Evolutionary conservation across 2,329 filamentous ascomycete genomes (phyloP).

Genomic region (Drechslera avenae): DNA sequence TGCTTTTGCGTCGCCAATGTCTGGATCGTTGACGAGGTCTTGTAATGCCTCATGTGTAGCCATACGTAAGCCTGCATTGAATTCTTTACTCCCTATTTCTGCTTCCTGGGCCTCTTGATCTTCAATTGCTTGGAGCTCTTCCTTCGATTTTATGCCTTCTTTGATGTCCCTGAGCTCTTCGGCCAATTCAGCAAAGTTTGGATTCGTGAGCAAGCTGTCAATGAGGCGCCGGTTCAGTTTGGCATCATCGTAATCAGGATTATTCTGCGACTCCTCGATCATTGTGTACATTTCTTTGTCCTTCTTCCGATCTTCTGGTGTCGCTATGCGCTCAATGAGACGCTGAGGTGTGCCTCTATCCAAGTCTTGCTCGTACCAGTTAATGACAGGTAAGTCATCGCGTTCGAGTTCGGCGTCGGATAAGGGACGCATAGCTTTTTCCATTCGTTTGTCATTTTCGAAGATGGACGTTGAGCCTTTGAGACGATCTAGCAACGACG

Average conservation of each 20-base stretch:
- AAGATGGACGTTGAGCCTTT: slow-evolving; percentile 6
- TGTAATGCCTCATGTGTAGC: slow-evolving; percentile 29
- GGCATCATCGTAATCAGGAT: slow-evolving; percentile 39
- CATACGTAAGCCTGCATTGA: slow-evolving; percentile 23
- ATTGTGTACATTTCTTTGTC: slow-evolving; percentile 31
- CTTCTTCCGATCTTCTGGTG: slow-evolving; percentile 29
- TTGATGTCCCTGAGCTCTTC: slow-evolving; percentile 38
- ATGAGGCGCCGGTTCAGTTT: slow-evolving; percentile 33
- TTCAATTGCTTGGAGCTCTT: slow-evolving; percentile 20
- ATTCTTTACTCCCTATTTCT: slow-evolving; percentile 21
- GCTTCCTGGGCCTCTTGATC: slow-evolving; percentile 16
- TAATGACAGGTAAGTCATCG: slow-evolving; percentile 28
- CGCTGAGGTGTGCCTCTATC: slow-evolving; percentile 28
- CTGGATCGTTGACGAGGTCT: slow-evolving; percentile 38
- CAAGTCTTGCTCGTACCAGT: slow-evolving; percentile 40
- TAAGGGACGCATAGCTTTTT: slow-evolving; percentile 18
- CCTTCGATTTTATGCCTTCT: slow-evolving; percentile 23
- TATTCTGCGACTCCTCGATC: slow-evolving; percentile 29
- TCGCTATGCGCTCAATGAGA: slow-evolving; percentile 31
- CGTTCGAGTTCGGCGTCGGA: slow-evolving; percentile 29
- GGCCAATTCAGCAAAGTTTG: slow-evolving; percentile 36
- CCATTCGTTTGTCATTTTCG: slow-evolving; percentile 9
- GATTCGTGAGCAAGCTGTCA: slow-evolving; percentile 37
- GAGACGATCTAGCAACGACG: slow-evolving; percentile 4
- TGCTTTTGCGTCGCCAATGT: slow-evolving; percentile 25